Evolutionary conservation across 495 filamentous ascomycete genomes (phyloP), one percentile per base, ranked within the genome.

Genomic region (Amphirosellinia nigrospora): DNA sequence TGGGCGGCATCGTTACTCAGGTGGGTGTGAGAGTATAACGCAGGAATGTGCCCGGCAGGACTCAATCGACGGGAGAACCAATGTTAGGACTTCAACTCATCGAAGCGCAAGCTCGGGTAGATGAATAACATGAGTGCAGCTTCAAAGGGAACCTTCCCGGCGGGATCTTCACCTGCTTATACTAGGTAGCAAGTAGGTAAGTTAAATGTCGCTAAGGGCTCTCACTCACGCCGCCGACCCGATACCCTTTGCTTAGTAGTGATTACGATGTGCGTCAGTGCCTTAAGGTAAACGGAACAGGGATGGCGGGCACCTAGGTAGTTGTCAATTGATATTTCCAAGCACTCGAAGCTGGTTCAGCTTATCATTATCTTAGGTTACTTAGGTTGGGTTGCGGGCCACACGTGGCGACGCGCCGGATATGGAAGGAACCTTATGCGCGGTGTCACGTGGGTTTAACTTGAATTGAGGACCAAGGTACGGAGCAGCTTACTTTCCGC

Each of bases 391-490:
- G 23, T 53, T 53, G 48, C 10, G 30, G 59, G 32, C 38, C 23
- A 6, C 21, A 30, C n/a, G 60, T 64, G 43, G 48, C 21, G 46
- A 71, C 68, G 73, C 71, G 71, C 64, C 63, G 21, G 21, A 63
- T 64, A 56, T 46, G 23, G 34, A 53, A 52, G 52, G 16, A 70
- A 60, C n/a, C n/a, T n/a, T n/a, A 69, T 52, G 67, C 75, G 71
- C 75, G 71, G 70, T 63, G 58, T 75, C 75, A 77, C 73, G 73
- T 77, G 75, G 34, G 32, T 66, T 32, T 9, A 55, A 56, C 38
- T 7, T 36, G 2, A 58, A 7, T 26, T 1, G 9, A 23, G 46
- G n/a, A 50, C 46, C 21, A 50, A 23, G n/a, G n/a, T 26, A 15
- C 6, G 43, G 5, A 46, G n/a, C n/a, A n/a, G n/a, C n/a, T n/a